Evolutionary conservation across 2,329 filamentous ascomycete species (phyloP).

Genomic region (Arthrobotrys conoides): DNA sequence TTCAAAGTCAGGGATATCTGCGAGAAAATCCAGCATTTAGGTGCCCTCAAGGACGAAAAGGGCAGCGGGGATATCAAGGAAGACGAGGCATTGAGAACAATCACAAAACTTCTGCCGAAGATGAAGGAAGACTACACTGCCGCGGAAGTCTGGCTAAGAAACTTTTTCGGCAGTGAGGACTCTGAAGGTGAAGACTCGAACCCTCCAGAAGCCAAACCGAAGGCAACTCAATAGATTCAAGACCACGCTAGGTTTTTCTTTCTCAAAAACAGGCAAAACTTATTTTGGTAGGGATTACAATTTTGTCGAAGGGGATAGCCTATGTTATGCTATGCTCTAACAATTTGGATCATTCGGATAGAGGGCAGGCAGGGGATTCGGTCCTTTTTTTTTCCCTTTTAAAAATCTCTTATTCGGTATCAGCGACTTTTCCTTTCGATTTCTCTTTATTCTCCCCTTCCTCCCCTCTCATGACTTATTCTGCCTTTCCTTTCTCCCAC

Average conservation of each 20-base stretch:
- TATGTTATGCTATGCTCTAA: not conserved
- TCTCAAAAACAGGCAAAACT: not conserved
- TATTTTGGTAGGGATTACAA: not conserved
- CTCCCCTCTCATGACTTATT: not conserved
- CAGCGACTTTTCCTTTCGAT: constrained; percentile 13
- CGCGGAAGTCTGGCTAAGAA: constrained; percentile 78
- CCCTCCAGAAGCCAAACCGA: not conserved
- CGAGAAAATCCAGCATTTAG: constrained; percentile 96
- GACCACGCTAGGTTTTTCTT: not conserved
- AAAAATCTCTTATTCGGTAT: constrained; percentile 19
- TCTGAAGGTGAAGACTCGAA: not conserved
- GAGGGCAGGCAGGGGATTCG: constrained; percentile 1
- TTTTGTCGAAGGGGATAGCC: not conserved
- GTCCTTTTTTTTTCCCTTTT: not conserved
- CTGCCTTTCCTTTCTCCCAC: not conserved
- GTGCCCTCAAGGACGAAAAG: constrained; percentile 83
- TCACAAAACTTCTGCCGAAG: constrained; percentile 77
- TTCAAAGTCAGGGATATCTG: constrained; percentile 92
- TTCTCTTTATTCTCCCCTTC: not conserved
- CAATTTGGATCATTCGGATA: constrained; percentile 13
- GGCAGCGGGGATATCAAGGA: constrained; percentile 70
- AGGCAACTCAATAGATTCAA: not conserved
- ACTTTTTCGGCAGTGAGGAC: constrained; percentile 71
- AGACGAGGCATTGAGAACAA: constrained; percentile 73
- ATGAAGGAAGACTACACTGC: constrained; percentile 84